A percentile compares a stretch with the other conserved stretches of the same genome.
phyloP scores from a whole-genome alignment of 2,329 filamentous ascomycete genomes.

The Xylariaceae sp. region DNA sequence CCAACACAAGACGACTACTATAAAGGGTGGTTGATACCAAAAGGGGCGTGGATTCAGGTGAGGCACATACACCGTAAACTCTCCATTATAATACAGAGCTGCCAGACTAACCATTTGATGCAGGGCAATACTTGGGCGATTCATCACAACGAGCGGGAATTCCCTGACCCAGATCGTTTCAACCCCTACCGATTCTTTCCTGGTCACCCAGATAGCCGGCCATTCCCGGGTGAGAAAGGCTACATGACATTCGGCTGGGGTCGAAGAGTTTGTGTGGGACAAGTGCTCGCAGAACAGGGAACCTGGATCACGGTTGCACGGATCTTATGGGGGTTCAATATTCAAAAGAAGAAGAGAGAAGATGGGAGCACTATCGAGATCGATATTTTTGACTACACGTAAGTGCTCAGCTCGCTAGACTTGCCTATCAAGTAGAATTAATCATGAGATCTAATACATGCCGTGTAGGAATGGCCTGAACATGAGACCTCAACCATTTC shows the following conservation, averaged over 20 bases:
- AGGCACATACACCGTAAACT: neutral
- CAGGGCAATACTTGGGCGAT: constrained; percentile 48
- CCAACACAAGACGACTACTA: constrained; percentile 45
- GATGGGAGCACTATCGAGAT: constrained; percentile 46
- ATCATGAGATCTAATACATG: neutral
- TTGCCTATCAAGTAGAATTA: neutral
- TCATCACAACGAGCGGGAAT: constrained; percentile 43
- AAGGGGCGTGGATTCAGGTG: constrained; percentile 43
- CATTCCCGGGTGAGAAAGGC: constrained; percentile 45
- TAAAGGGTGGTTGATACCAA: constrained; percentile 47
- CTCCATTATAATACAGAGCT: neutral
- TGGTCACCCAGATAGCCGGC: constrained; percentile 36
- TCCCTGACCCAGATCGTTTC: constrained; percentile 44
- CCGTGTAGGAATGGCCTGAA: constrained; percentile 50
- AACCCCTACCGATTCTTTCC: constrained; percentile 39
- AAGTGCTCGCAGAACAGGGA: constrained; percentile 55
- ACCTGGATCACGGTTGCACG: constrained; percentile 56
- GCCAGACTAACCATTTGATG: neutral
- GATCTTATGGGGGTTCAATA: constrained; percentile 54
- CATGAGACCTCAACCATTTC: constrained; percentile 53
- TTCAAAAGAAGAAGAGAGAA: constrained; percentile 36
- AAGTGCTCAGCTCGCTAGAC: constrained; percentile 26
- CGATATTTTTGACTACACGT: constrained; percentile 55
- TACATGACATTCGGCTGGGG: constrained; percentile 58
- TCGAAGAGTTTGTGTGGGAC: constrained; percentile 48